Evolutionary conservation across 2,329 filamentous ascomycete genomes (phyloP), one percentile per base, ranked within the genome.

Genomic region (Microcyclospora tardicrescens): DNA sequence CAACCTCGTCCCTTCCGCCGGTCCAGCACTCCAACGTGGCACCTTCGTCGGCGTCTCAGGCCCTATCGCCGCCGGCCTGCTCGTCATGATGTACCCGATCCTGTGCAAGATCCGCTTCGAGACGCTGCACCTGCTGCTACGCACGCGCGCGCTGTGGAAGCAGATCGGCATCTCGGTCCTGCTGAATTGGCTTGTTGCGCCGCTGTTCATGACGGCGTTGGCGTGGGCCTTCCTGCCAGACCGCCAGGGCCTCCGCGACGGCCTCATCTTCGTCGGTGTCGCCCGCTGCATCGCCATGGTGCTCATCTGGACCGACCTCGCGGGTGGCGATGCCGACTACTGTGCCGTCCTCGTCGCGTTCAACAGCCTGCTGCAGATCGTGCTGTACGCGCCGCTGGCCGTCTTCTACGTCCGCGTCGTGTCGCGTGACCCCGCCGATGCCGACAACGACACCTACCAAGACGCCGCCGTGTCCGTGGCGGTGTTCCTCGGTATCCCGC

Each of bases 11-110:
- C 70, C 74, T 0, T 65, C 63, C 15, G 73, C 73, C 1, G 77
- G 73, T 0, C 69, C 69, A 0, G 71, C 76, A 0, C 58, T 91
- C 11, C 73, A 87, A 45, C 73, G 69, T 49, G 83, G 83, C 5
- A 72, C 74, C 16, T 86, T 89, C 49, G 80, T 83, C 0, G 76
- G 77, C 0, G 77, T 83, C 0, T 79, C 75, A 1, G 61, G 80
- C 16, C 79, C 79, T 0, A 81, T 82, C 36, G 84, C 84, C 0
- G 65, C 93, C 35, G 84, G 85, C 0, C 63, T 93, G 1, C 68
- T 93, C 1, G 77, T 93, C 32, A 93, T 93, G 84, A 93, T 93
- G 84, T 93, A 91, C 54, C 86, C 85, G 0, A 93, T 93, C 43
- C 66, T 93, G 0, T 93, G 84, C 69, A 91, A 91, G 58, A 81